Evolutionary conservation across 192 early-diverging fungal species (phyloP).

Genomic region (Entomortierella beljakovae): DNA sequence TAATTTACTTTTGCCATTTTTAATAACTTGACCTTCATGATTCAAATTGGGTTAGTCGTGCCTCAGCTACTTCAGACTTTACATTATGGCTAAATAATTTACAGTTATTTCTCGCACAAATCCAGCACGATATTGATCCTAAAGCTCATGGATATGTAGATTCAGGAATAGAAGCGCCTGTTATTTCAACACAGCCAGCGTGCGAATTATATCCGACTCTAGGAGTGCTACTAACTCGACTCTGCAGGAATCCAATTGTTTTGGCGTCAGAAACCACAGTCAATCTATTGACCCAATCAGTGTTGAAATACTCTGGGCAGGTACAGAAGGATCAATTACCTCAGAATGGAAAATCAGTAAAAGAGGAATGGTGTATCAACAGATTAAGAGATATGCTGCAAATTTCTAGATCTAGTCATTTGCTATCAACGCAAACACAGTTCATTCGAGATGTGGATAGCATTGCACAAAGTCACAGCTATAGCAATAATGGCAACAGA

Average conservation of each 20-base stretch:
- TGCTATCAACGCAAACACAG: neutral
- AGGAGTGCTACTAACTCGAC: slow-evolving; percentile 3
- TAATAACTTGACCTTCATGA: neutral
- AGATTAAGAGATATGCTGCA: slow-evolving; percentile 1
- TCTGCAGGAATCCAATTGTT: slow-evolving; percentile 32
- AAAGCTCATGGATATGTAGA: neutral
- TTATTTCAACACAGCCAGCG: neutral
- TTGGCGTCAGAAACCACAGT: neutral
- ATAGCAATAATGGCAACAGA: neutral
- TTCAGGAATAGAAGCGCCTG: neutral
- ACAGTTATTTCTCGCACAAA: slow-evolving; percentile 11
- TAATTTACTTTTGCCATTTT: neutral
- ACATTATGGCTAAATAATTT: slow-evolving; percentile 12
- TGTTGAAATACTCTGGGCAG: slow-evolving; percentile 24
- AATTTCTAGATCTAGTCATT: neutral
- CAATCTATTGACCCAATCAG: neutral
- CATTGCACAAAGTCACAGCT: too few species aligned
- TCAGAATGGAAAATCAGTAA: neutral
- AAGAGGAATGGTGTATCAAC: neutral
- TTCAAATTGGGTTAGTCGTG: slow-evolving; percentile 7
- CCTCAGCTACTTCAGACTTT: slow-evolving; percentile 10
- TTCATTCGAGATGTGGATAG: neutral
- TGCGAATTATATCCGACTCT: slow-evolving; percentile 20
- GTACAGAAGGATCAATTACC: neutral
- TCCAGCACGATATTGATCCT: slow-evolving; percentile 15